Evolutionary conservation across 2,329 filamentous ascomycete genomes (phyloP), one percentile per base, ranked within the genome.

Genomic region (Herpotrichia juniperi): DNA sequence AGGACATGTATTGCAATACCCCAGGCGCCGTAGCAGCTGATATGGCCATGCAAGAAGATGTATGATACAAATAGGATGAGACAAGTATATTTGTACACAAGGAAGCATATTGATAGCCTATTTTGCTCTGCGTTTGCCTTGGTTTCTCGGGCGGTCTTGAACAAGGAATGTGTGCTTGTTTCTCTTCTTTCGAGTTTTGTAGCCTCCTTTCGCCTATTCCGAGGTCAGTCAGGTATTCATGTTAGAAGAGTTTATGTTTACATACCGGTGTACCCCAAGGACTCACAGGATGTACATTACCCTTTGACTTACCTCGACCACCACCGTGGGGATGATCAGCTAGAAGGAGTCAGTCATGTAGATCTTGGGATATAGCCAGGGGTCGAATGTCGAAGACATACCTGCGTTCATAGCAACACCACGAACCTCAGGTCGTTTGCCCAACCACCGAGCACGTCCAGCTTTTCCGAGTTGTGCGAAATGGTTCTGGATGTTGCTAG

Each of bases 281-380:
- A 78, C 91, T 96, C 66, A 94, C 91, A 28, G 96, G 94, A 72
- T 96, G 83, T 56, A 93, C 87, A 73, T 97, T 96, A 86, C 94
- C 92, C 90, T 99, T 99, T 51, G 92, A 97, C 80, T 99, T 99
- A 80, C 94, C 94, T 83, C 96, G 87, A 77, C 94, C 94, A 89
- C 94, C 94, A 84, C 94, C 94, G 76, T 99, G 94, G 69, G 94
- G 94, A 83, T 99, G 94, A 71, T 99, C 94, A 66, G 87, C 90
- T 86, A 66, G 39, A 55, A 45, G 25, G 40, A 39, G 61, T 66
- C 55, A 62, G 60, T 28, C 40, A 34, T 16, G 44, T 21, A 22
- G 19, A 24, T 34, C 30, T 48, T 21, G 7, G 16, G 44, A 22
- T 51, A 10, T 43, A 4, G 28, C 8, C 11, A 25, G n/a, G 24